Percentiles rank a stretch among this genome's conserved stretches.
Conservation (phyloP, 306 rosid genomes). For the Cicer chorassanicum region DNA sequence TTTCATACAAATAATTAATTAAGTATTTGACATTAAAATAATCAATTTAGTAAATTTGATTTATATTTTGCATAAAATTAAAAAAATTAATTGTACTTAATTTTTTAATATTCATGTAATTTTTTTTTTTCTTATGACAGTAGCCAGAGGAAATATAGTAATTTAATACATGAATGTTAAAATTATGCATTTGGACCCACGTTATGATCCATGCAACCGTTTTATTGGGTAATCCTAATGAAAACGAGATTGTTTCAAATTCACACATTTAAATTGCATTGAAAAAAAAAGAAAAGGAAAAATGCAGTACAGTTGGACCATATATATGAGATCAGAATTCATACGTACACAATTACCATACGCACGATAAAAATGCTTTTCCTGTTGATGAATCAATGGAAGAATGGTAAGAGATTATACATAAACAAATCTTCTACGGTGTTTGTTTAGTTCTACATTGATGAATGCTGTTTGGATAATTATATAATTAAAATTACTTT, state of each 20-base stretch:
- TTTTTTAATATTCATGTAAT: too few species aligned
- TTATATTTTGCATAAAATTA: too few species aligned
- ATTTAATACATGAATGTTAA: conserved; percentile 2
- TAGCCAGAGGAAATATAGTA: too few species aligned
- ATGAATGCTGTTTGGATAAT: too few species aligned
- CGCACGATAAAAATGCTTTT: conserved; percentile 20
- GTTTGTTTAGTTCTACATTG: too few species aligned
- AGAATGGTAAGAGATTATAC: not conserved
- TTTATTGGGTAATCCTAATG: conserved; percentile 41
- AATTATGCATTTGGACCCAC: conserved; percentile 43
- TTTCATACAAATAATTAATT: too few species aligned
- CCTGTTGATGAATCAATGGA: not conserved
- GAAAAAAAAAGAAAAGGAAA: conserved; percentile 27
- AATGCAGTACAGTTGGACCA: conserved; percentile 43
- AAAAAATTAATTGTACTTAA: too few species aligned
- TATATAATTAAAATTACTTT: too few species aligned
- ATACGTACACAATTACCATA: conserved; percentile 10
- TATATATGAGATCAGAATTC: conserved; percentile 20
- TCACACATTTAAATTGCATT: conserved; percentile 22
- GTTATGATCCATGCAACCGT: conserved; percentile 37
- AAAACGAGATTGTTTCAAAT: conserved; percentile 36
- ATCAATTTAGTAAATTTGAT: too few species aligned
- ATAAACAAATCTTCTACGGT: not conserved
- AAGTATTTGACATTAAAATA: too few species aligned
- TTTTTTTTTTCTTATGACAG: too few species aligned